Base-by-base conservation (phyloP, 139 green algal genomes). In the Penium margaritaceum region DNA sequence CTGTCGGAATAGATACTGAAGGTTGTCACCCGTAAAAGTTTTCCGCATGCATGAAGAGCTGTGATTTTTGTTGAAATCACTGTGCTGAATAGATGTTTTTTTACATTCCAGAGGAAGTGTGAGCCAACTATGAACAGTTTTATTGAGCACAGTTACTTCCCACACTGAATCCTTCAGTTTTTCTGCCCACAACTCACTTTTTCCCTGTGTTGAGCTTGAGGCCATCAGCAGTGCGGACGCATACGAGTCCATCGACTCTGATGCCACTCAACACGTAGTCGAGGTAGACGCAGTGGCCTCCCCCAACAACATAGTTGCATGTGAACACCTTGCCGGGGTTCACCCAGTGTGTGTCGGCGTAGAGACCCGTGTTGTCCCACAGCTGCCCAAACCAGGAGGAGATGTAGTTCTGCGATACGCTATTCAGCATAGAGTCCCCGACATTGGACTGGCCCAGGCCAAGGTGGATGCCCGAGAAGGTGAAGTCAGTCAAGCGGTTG, bases 191-290 rank as follows among this genome's bases (percentile, higher is more conserved):
- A n/a, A 64, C 55, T 9, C 12, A 64, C 55, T 41, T 41, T 9
- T 64, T 64, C 6, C 62, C 62, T 9, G 39, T 70, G 62, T 70
- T 70, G 15, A 70, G 32, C 27, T 70, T 70, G 62, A 70, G 32
- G 14, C 62, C 62, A 6, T 39, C 43, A 24, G 24, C 39, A 32
- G 39, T 24, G 5, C 32, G 35, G 43, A 70, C 9, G 27, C 62
- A 70, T 5, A 70, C 62, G 9, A 39, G 30, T 5, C 62, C 62
- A 6, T 70, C 62, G 62, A 70, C 24, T 6, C 35, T 39, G 5
- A 44, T 44, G 32, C 32, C 62, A 24, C 27, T 44, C 17, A 29
- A 60, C 5, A 29, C 62, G 24, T 44, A 70, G 43, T 70, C 62
- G 62, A 63, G 43, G 62, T 70, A 70, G 9, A 54, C 29, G 43